Percentiles rank a stretch among this genome's conserved stretches.
These are phyloP conservation scores for Mangifera indica DNA, from an alignment of 345 rosid species.

Conservation along the genomic window DNA sequence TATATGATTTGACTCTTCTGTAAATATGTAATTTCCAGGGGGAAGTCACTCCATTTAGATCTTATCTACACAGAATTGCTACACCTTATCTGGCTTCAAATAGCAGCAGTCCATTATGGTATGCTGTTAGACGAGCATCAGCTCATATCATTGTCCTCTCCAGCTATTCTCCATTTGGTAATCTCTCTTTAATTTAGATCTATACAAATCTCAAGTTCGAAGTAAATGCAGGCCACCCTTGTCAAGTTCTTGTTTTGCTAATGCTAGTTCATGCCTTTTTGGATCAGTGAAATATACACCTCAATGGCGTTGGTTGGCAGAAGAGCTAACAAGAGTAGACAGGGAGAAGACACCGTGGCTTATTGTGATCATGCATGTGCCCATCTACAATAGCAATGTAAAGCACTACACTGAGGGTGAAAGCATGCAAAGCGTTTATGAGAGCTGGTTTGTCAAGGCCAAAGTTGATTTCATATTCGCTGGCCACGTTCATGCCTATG, in stretches of 20 bases:
- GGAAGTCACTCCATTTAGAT: conserved; percentile 52
- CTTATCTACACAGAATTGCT: conserved; percentile 44
- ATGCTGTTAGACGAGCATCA: conserved; percentile 55
- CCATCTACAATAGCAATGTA: conserved; percentile 45
- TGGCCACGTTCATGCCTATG: conserved; percentile 66
- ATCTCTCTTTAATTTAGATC: conserved; percentile 5
- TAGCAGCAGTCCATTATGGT: conserved; percentile 53
- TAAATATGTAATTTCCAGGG: conserved; percentile 30
- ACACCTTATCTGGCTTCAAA: conserved; percentile 49
- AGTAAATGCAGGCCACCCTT: not conserved
- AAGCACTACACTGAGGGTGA: conserved; percentile 64
- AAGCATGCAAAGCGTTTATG: conserved; percentile 51
- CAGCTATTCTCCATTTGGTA: conserved; percentile 63
- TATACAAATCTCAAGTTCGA: not conserved
- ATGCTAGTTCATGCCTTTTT: not conserved
- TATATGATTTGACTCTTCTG: no score
- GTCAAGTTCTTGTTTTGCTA: not conserved
- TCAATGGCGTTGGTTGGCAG: conserved; percentile 51
- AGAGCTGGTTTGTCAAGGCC: conserved; percentile 44
- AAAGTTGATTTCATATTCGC: conserved; percentile 53
- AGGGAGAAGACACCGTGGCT: conserved; percentile 62
- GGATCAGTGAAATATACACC: conserved; percentile 51
- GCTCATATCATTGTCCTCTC: conserved; percentile 58
- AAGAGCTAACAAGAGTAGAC: conserved; percentile 47
- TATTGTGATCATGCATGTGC: conserved; percentile 52